Conservation (phyloP, 2,329 filamentous ascomycete genomes). For the Hypomyces rosellus region DNA sequence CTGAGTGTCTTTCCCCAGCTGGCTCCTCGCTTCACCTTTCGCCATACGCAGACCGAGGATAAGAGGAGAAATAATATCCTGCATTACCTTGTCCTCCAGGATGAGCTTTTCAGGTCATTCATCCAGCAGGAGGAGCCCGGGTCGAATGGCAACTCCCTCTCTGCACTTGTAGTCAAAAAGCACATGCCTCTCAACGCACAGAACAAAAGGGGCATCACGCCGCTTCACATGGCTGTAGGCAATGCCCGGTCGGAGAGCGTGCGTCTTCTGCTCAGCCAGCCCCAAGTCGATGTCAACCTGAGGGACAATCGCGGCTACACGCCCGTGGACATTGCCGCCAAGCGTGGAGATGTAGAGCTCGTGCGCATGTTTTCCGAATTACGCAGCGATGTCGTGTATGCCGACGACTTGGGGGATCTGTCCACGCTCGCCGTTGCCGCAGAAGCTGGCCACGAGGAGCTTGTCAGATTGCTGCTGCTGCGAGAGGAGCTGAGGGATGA, state of each 20-base stretch:
- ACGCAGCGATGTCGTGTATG: neutral
- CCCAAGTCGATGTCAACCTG: neutral
- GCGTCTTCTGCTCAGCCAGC: neutral
- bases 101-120: neutral
- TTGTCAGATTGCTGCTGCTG: neutral
- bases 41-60: neutral
- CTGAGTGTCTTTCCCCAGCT: neutral
- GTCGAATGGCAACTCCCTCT: neutral
- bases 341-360: neutral
- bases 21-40: neutral
- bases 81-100: neutral
- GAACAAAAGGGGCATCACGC: neutral
- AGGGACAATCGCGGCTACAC: neutral
- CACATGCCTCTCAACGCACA: neutral
- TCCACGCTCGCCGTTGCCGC: neutral
- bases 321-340: neutral
- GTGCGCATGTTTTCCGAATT: neutral
- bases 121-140: neutral
- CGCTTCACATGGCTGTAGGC: neutral
- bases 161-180: neutral
- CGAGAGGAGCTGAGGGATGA: neutral
- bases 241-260: neutral
- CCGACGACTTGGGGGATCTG: neutral
- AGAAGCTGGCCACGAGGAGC: neutral
- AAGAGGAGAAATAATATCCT: neutral